Evolutionary conservation across 768 basidiomycete genomes (phyloP), one percentile per base, ranked within the genome.

Genomic region (Tulasnella calospora): DNA sequence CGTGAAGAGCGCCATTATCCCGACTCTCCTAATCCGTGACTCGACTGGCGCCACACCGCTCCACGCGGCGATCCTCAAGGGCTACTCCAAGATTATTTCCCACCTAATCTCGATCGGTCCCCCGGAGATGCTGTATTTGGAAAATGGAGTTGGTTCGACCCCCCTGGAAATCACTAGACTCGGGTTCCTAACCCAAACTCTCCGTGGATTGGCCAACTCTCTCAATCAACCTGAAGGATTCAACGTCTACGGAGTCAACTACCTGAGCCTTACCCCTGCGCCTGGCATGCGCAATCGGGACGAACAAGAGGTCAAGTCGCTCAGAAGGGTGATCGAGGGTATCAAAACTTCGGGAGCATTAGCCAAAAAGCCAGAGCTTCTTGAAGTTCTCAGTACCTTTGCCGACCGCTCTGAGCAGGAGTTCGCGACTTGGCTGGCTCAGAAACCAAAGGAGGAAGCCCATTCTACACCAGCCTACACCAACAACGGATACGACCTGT

Each of bases 21-120:
- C 84, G 21, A 57, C 79, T 8, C 83, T 87, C 36, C 81, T 87
- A 3, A 80, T 85, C 8, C 87, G 85, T 44, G 87, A 91, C 81
- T 83, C 84, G 41, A 84, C 86, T 71, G 90, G 89, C 0, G 86
- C 85, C 30, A 89, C 86, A 0, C 87, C 89, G 2, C 83, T 91
- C 2, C 90, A 90, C 80, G 78, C 84, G 36, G 89, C 90, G 0
- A 85, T 87, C 30, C 83, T 84, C 12, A 40, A 77, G 0, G 83
- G 84, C 30, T 85, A 80, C 78, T 30, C 84, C 0, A 80, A 84
- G n/a, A 87, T 89, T 15, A 83, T 85, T 1, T 79, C 84, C 40
- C 72, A 84, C 10, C 83, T 91, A n/a, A 79, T 88, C 46, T 82
- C 85, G 2, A 84, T 83, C 1, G 83, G 78, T 15, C 86, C 88